Evolutionary conservation across 2,329 filamentous ascomycete species (phyloP).

Genomic region (Cladorrhinum sp.): DNA sequence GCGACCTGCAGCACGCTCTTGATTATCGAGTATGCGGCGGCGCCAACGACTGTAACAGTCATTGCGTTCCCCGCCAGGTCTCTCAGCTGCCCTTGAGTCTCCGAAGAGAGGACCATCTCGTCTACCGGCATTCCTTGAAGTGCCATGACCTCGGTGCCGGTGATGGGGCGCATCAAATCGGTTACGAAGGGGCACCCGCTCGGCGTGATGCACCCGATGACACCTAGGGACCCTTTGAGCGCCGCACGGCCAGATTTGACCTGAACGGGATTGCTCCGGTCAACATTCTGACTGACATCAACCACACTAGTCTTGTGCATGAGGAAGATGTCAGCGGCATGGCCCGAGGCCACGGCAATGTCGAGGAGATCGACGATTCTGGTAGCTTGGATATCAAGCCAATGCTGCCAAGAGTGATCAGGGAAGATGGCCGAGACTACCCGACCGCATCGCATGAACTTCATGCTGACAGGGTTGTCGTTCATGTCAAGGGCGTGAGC

Average conservation of each 20-base stretch:
- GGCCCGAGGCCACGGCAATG: conserved; percentile 53
- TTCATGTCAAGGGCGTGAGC: conserved; percentile 46
- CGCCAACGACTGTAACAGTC: conserved; percentile 68
- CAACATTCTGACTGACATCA: conserved; percentile 72
- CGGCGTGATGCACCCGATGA: conserved; percentile 67
- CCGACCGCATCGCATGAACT: conserved; percentile 51
- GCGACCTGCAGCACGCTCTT: not conserved
- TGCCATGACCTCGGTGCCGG: conserved; percentile 59
- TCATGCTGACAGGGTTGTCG: conserved; percentile 56
- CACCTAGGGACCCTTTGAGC: conserved; percentile 43
- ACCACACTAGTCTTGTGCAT: conserved; percentile 44
- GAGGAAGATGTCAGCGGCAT: conserved; percentile 51
- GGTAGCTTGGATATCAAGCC: conserved; percentile 49
- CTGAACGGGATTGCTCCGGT: conserved; percentile 43
- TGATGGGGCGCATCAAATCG: conserved; percentile 56
- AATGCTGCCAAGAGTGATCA: conserved; percentile 53
- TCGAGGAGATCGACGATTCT: conserved; percentile 67
- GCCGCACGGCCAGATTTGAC: conserved; percentile 23
- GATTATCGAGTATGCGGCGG: conserved; percentile 47
- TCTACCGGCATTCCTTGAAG: conserved; percentile 68
- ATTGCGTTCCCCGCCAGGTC: conserved; percentile 79
- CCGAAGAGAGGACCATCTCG: conserved; percentile 60
- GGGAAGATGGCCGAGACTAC: conserved; percentile 41
- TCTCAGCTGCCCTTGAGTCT: conserved; percentile 59
- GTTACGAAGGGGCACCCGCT: conserved; percentile 59